Evolutionary conservation across 106 monocot genomes (phyloP), one percentile per base, ranked within the genome.

Genomic region (Dioscorea zingiberensis): DNA sequence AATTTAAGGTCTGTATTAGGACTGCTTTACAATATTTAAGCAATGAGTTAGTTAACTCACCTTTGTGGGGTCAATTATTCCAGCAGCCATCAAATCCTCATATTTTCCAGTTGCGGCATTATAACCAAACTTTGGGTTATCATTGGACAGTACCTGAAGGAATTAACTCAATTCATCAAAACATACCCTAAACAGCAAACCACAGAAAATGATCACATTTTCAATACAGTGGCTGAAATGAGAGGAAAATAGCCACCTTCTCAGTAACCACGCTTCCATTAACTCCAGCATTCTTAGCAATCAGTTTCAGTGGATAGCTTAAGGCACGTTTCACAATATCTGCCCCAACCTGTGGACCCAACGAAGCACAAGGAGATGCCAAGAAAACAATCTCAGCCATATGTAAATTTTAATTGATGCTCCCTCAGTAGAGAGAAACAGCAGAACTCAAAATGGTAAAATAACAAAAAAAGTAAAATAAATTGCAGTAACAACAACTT

Each of bases 31-130:
- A 38, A 38, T 8, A 38, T 38, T 38, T 0, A 6, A 38, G n/a
- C n/a, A n/a, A n/a, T n/a, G 38, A 38, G 38, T 38, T 38, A 38
- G 38, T 38, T 10, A 38, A 38, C 38, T 2, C 19, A 95, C 91
- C 91, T 94, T 94, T 0, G 90, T 90, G n/a, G 94, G 94, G 65
- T 94, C 94, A 70, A 94, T 90, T 21, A 94, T 94, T 47, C 94
- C 94, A 38, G 87, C 94, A 54, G 90, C 81, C 94, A 94, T 94
- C 51, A 94, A 65, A 64, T 94, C 94, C 74, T 94, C 94, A 28
- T 94, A 94, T 12, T 82, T 77, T 47, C 86, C 90, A 21, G 86
- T 94, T n/a, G 90, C 94, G 28, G 94, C 94, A 78, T 94, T 94
- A 47, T 90, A 94, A n/a, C 94, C 94, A 51, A 60, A 90, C 58